Percentiles rank a stretch among this genome's conserved stretches.
Conservation (phyloP, 192 early-diverging fungal species). For the Coemansia reversa region DNA sequence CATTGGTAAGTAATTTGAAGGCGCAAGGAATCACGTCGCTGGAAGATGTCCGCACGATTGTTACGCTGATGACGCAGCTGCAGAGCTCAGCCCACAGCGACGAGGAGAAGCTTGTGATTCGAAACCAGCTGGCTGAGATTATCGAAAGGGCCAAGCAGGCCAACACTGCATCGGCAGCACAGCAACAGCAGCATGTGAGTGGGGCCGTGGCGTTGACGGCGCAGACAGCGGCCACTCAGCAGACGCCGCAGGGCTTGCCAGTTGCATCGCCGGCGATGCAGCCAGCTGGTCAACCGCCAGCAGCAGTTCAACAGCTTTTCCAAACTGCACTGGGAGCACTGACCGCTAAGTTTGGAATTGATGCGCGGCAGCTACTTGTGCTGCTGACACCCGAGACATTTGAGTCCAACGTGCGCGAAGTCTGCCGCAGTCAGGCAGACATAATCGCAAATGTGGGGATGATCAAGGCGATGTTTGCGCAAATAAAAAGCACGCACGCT, state of each 20-base stretch:
- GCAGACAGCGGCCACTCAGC: conserved; percentile 2
- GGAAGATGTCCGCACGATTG: conserved; percentile 6
- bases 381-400: conserved; percentile 31
- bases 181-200: conserved; percentile 4
- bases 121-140: conserved; percentile 4
- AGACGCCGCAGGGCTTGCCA: conserved; percentile 1
- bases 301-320: conserved; percentile 16
- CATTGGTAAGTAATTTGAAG: conserved; percentile 4
- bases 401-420: conserved; percentile 32
- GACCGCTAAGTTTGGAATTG: conserved; percentile 15
- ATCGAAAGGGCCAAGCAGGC: conserved; percentile 9
- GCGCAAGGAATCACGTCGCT: conserved; percentile 16
- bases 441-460: conserved; percentile 16
- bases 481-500: conserved; percentile 16
- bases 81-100: conserved; percentile 11
- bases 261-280: conserved; percentile 29
- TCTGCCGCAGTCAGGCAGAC: conserved; percentile 30
- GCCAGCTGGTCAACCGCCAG: conserved; percentile 4
- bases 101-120: conserved; percentile 9
- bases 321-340: conserved; percentile 13
- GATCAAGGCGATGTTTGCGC: conserved; percentile 20
- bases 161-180: neutral
- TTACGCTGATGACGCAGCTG: conserved; percentile 8
- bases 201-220: neutral
- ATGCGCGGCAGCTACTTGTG: conserved; percentile 21